Conservation (phyloP, 2,329 filamentous ascomycete species). For the Colletotrichum tropicicola region DNA sequence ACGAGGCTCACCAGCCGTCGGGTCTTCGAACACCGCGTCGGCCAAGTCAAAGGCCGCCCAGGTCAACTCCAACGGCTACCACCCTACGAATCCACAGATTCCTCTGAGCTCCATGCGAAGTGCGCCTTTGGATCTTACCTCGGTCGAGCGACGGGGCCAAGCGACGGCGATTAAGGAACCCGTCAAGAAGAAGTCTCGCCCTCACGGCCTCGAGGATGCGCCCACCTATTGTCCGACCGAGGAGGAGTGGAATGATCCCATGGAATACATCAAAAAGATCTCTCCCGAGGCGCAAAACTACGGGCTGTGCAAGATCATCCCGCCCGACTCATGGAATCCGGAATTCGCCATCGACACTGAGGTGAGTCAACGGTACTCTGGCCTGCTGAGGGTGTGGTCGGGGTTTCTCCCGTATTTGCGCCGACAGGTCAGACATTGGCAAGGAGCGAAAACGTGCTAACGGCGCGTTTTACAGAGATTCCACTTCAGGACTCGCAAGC, state of each 20-base stretch:
- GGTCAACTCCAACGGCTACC: slow-evolving; percentile 62
- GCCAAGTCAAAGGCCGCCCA: slow-evolving; percentile 60
- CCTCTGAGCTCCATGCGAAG: slow-evolving; percentile 66
- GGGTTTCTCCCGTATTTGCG: neutral
- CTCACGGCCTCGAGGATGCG: slow-evolving; percentile 87
- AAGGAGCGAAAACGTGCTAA: neutral
- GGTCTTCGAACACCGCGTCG: slow-evolving; percentile 43
- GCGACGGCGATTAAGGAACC: slow-evolving; percentile 79
- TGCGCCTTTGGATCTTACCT: slow-evolving; percentile 80
- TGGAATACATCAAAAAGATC: slow-evolving; percentile 94
- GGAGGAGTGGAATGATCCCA: slow-evolving; percentile 94
- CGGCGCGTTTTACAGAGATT: slow-evolving; percentile 72
- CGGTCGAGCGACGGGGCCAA: slow-evolving; percentile 91
- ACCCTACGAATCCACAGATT: slow-evolving; percentile 58
- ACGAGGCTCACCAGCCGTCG: slow-evolving; percentile 60
- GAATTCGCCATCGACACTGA: slow-evolving; percentile 97
- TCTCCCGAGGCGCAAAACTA: slow-evolving; percentile 85
- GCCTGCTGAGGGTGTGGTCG: too few species aligned
- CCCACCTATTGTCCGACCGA: slow-evolving; percentile 90
- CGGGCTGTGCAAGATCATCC: slow-evolving; percentile 95
- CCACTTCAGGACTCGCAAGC: slow-evolving; percentile 94
- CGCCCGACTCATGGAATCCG: slow-evolving; percentile 92
- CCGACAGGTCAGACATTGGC: neutral
- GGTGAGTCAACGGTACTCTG: slow-evolving; percentile 57
- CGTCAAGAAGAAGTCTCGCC: slow-evolving; percentile 79